Base-by-base conservation (phyloP, 2,329 filamentous ascomycete genomes). In the Ceratocystis alfenasii region DNA sequence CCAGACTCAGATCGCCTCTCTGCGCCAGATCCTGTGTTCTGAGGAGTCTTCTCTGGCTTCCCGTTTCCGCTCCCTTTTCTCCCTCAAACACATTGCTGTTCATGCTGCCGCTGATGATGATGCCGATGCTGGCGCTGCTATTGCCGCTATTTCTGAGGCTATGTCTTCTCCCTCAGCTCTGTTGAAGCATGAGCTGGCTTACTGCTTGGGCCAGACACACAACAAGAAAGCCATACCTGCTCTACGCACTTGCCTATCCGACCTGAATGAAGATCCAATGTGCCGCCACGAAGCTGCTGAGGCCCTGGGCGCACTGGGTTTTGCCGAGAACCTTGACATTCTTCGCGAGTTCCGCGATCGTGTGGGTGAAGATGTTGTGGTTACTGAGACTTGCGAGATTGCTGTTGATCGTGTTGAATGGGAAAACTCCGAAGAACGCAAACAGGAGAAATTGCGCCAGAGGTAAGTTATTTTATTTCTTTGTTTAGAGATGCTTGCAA, bases 321-420 rank as follows among this genome's bases (percentile, higher is more conserved):
- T 93, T 73, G 77, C 80, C 36, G 82, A 81, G 3, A 92, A 89
- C 72, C 74, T 99, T 73, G 84, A 85, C 1, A 76, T 97, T 44
- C 78, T 99, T 70, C 84, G 81, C 73, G 76, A 83, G 69, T 84
- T 90, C 72, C 83, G 90, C 69, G 89, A 96, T 73, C 85, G 90
- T 69, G 76, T 80, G 69, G 84, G 83, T 20, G 92, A 97, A 76
- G 82, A 86, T 44, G 85, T 88, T 33, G 88, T 91, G 48, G 86
- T 99, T n/a, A 84, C 83, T 53, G 92, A 99, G 80, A 99, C 94
- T 0, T 99, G 94, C 74, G 94, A 99, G 74, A 94, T 99, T 74
- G 93, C 95, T 5, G 88, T 97, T 66, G 92, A 91, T 72, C 85
- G 94, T 70, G 95, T 99, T 72, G 82, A 92, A 74, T 99, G 94